These are phyloP conservation scores for Candida oleophila DNA, from an alignment of 805 yeast genomes.

Conservation along the genomic window DNA sequence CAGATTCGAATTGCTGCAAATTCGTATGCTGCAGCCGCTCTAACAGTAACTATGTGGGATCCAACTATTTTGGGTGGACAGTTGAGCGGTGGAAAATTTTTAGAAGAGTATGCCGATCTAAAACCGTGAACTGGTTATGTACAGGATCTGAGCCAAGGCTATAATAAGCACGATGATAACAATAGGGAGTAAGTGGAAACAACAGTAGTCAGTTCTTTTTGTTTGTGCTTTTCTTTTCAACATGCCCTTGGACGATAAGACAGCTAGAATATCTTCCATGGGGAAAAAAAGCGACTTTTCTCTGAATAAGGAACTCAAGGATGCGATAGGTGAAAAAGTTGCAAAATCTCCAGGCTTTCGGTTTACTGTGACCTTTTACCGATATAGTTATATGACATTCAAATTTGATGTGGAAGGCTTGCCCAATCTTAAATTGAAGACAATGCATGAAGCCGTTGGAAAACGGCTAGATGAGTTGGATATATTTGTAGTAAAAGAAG, in stretches of 20 bases:
- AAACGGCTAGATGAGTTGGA: background rate
- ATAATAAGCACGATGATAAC: too few relatives aligned
- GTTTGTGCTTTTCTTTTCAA: too few relatives aligned
- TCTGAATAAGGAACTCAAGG: too few relatives aligned
- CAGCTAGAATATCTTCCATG: too few relatives aligned
- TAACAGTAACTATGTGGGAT: background rate
- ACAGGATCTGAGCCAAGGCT: background rate
- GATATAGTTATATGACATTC: background rate
- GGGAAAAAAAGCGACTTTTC: too few relatives aligned
- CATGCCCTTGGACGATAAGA: too few relatives aligned
- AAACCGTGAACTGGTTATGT: too few relatives aligned
- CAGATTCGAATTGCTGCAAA: background rate
- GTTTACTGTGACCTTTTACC: background rate
- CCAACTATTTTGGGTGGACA: conserved; percentile 5
- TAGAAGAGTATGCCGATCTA: background rate
- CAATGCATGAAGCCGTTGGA: background rate
- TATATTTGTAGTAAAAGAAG: background rate
- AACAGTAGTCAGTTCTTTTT: too few relatives aligned
- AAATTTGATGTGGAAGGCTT: background rate
- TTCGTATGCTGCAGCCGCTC: background rate
- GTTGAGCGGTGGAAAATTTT: background rate
- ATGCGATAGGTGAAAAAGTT: too few relatives aligned
- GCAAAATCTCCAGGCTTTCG: too few relatives aligned
- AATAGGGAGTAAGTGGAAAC: too few relatives aligned
- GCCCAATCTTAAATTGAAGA: background rate